Base-by-base conservation (phyloP, 2,329 filamentous ascomycete genomes). In the Xylaria sp. region DNA sequence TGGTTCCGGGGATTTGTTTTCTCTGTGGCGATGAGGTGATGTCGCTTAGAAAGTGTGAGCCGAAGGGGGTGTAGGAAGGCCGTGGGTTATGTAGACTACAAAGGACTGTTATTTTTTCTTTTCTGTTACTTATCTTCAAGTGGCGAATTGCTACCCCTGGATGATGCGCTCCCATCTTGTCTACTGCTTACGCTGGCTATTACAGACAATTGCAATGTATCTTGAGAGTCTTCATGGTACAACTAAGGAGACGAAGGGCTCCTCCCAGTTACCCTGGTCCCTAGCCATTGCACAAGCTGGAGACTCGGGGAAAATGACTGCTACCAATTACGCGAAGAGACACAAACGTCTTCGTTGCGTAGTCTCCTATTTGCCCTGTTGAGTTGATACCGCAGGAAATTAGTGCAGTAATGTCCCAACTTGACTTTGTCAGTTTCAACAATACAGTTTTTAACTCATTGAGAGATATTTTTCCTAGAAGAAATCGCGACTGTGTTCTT, bases 1-100 rank as follows among this genome's bases (percentile, higher is more conserved):
- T 58, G 46, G 43, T 64, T 31, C 54, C 48, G 62, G 62, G 54
- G 20, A 58, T 51, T 49, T 33, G 28, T 28, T 12, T 39, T 41
- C 43, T n/a, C n/a, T 31, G 13, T 58, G 23, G 43, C 41, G 33
- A 28, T 20, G 62, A 41, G 36, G 62, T 64, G 62, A 51, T 43
- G 62, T 51, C 56, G 33, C 43, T 6, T 52, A 8, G 4, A 6
- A 23, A n/a, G 4, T 12, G 15, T 13, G 23, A 31, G 31, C 36
- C 33, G 54, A 58, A 64, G 23, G 10, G n/a, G 62, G 31, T 39
- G 43, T 41, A 20, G n/a, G 31, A 58, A 43, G 33, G 33, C 39
- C 20, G 3, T 52, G 41, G n/a, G 7, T 13, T 28, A n/a, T 51
- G 54, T 15, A 46, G 48, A 31, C 13, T 58, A 31, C 54, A 46